Evolutionary conservation across 352 stramenopile genomes (phyloP), one percentile per base, ranked within the genome.

Genomic region (Phytopythium mirpurense): DNA sequence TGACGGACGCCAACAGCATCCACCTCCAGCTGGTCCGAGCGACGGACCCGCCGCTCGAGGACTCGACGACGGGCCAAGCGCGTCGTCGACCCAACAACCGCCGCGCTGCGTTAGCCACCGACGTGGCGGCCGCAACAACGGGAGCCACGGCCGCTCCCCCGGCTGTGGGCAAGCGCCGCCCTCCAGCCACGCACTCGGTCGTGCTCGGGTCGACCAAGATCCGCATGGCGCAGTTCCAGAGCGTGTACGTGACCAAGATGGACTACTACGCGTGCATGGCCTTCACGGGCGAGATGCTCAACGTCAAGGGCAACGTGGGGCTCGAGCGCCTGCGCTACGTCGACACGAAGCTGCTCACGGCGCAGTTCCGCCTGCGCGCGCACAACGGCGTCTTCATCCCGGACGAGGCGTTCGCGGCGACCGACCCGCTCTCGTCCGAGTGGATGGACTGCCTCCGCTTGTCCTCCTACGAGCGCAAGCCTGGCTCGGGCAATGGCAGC

Each of bases 231-330:
- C 80, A 90, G 43, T 93, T 93, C 38, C 80, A 78, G 51, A 90
- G 77, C 26, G 77, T 80, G n/a, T 90, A 87, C 45, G 78, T 91
- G 26, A 90, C 83, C 6, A 93, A 91, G 56, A 78, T 88, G 24
- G 83, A 93, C 57, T 88, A 91, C 40, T 91, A 90, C 49, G 81
- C 83, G 0, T 90, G 80, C 45, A 89, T 93, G 80, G 76, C 78
- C 12, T 74, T 90, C 27, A 78, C 68, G 0, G 80, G 80, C 8
- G 83, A 93, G 49, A 75, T 89, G 61, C 85, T 91, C 52, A 91
- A 93, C 44, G 74, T 91, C 56, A 93, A 91, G 55, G 83, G 80
- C 3, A 91, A 91, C 42, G 81, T 93, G 21, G 83, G 80, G 0
- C 60, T 93, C 36, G 80, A 93, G 38, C 70, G 83, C 2, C 56